These are phyloP conservation scores for Teunomyces stri DNA, from an alignment of 805 yeast species.

Conservation along the genomic window DNA sequence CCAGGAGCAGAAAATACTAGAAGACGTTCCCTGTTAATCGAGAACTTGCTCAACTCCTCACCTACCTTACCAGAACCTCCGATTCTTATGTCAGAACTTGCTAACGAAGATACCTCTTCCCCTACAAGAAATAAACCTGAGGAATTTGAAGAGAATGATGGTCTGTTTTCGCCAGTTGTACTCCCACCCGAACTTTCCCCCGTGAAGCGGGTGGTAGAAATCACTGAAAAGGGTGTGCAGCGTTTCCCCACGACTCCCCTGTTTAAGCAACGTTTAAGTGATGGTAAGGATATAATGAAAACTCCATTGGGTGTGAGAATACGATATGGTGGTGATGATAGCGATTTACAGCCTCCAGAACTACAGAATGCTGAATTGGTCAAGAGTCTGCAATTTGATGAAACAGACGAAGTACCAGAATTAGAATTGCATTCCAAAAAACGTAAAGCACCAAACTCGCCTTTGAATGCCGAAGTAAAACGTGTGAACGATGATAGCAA, in stretches of 20 bases:
- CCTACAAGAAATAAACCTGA: slow-evolving; percentile 5
- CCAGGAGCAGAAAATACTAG: slow-evolving; percentile 15
- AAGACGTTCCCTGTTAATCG: slow-evolving; percentile 32
- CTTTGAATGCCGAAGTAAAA: not conserved
- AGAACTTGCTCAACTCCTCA: slow-evolving; percentile 36
- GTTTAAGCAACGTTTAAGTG: slow-evolving; percentile 14
- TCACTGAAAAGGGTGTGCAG: slow-evolving; percentile 15
- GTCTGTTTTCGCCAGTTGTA: slow-evolving; percentile 17
- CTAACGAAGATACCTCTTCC: slow-evolving; percentile 11
- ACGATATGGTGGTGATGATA: slow-evolving; percentile 25
- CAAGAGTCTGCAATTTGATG: not conserved
- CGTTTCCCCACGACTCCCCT: slow-evolving; percentile 15
- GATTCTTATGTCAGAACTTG: slow-evolving; percentile 35
- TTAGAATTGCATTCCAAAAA: not conserved
- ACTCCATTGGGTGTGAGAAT: slow-evolving; percentile 25
- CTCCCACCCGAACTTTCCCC: slow-evolving; percentile 21
- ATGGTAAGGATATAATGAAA: slow-evolving; percentile 18
- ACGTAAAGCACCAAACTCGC: not conserved
- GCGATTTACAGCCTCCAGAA: slow-evolving; percentile 29
- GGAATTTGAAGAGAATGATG: slow-evolving; percentile 3
- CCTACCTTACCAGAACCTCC: slow-evolving; percentile 47
- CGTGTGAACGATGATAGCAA: slow-evolving; percentile 26
- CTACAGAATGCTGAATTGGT: slow-evolving; percentile 9
- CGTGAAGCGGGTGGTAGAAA: slow-evolving; percentile 5
- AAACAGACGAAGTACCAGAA: not conserved